A percentile compares a stretch with the other conserved stretches of the same genome.
Evolutionary conservation across 2,329 filamentous ascomycete genomes (phyloP).

Genomic region (Pyricularia grisea): DNA sequence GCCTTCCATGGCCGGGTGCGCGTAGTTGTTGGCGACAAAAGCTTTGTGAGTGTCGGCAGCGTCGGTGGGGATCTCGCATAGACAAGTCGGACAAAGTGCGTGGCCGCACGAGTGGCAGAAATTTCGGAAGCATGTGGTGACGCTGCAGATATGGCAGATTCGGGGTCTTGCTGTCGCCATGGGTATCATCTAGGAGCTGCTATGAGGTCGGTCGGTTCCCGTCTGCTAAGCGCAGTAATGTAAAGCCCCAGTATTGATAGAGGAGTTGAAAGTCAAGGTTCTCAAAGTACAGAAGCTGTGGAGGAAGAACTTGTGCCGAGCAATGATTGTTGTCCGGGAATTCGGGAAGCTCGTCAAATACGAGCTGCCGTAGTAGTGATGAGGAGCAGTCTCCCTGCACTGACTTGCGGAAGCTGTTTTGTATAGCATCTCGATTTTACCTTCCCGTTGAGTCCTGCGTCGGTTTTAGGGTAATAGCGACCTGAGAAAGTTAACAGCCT

Average conservation of each 20-base stretch:
- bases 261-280: background rate
- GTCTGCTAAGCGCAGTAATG: background rate
- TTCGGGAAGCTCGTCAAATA: background rate
- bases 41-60: slow-evolving; percentile 12
- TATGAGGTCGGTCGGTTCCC: background rate
- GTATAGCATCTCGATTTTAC: background rate
- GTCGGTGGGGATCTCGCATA: slow-evolving; percentile 21
- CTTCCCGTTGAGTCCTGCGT: background rate
- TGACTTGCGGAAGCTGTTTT: background rate
- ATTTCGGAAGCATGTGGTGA: slow-evolving; percentile 24
- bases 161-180: slow-evolving; percentile 14
- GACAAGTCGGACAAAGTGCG: slow-evolving; percentile 37
- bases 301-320: background rate
- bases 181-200: background rate
- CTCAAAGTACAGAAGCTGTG: background rate
- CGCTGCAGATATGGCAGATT: slow-evolving; percentile 41
- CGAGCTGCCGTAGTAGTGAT: background rate
- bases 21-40: slow-evolving; percentile 9
- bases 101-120: slow-evolving; percentile 41
- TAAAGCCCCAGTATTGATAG: background rate
- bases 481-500: background rate
- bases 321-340: background rate
- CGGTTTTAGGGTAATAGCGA: background rate
- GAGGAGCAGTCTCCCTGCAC: background rate
- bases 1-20: background rate